Evolutionary conservation across 106 monocot genomes (phyloP).

Genomic region (Iris macrosiphon): DNA sequence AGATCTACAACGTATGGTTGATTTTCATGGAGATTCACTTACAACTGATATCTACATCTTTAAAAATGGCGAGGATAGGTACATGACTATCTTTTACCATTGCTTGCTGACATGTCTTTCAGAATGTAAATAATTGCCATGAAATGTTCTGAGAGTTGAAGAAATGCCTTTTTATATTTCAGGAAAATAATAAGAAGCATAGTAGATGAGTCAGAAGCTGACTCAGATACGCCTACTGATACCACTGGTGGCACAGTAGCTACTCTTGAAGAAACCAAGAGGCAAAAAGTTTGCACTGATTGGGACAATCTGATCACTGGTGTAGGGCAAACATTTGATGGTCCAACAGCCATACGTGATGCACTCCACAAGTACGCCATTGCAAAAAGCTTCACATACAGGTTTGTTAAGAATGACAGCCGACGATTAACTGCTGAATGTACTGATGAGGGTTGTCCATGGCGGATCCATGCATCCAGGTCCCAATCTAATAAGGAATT

Average conservation of each 20-base stretch:
- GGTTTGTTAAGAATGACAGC: constrained; percentile 64
- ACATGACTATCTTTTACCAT: neutral
- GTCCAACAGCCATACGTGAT: constrained; percentile 59
- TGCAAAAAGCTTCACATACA: constrained; percentile 60
- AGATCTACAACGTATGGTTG: constrained; percentile 76
- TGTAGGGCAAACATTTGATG: constrained; percentile 64
- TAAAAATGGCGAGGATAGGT: neutral
- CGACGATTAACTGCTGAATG: constrained; percentile 72
- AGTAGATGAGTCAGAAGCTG: constrained; percentile 13
- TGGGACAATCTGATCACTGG: constrained; percentile 69
- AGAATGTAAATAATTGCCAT: neutral
- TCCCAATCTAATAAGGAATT: constrained; percentile 42
- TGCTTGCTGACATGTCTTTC: neutral
- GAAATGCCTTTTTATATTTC: neutral
- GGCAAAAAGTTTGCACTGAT: constrained; percentile 28
- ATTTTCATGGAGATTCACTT: constrained; percentile 57
- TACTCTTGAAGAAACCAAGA: constrained; percentile 16
- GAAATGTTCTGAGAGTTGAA: no score
- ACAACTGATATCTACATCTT: constrained; percentile 64
- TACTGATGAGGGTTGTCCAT: constrained; percentile 58
- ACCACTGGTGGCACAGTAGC: constrained; percentile 3
- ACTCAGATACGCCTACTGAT: constrained; percentile 28
- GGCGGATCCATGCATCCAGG: constrained; percentile 71
- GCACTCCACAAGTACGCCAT: constrained; percentile 77
- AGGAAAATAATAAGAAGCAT: constrained; percentile 33